Evolutionary conservation across 768 basidiomycete genomes (phyloP), one percentile per base, ranked within the genome.

Genomic region (Leucocoprinus birnbaumii): DNA sequence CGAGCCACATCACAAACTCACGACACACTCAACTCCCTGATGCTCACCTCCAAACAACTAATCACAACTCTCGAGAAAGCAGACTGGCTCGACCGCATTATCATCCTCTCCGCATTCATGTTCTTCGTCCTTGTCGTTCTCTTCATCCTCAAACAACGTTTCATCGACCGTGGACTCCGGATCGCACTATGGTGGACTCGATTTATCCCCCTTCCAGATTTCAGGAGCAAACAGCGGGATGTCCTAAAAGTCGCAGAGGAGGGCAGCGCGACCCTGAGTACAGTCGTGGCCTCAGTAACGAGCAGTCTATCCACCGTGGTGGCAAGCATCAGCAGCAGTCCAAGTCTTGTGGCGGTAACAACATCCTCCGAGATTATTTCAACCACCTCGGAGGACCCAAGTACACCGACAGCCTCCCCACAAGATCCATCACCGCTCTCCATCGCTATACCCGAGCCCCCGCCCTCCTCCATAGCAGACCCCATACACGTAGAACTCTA

Each of bases 141-240:
- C 22, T 95, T 91, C 62, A 88, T 99, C 60, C 63, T 98, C 63
- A 93, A 97, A 70, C 86, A 94, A 55, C 81, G 97, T 14, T 72
- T 98, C 45, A 60, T 98, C 34, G 91, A 96, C 66, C 82, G 85
- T 34, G 84, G 89, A 2, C 58, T 96, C 22, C 77, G 86, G 19
- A 76, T 95, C 3, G 89, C 89, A 0, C 85, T 94, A 49, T 95
- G 89, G 87, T 96, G 94, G 91, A 89, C 87, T 40, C 76, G 82
- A 37, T 89, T 89, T 52, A 53, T 91, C 0, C 90, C 90, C 9
- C 47, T 48, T 26, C 54, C 47, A 9, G 22, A 71, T 72, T 65
- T 76, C 77, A 62, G 71, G 34, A 66, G 66, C 13, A 73, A 78
- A 38, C 66, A 65, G 24, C 62, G 3, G 19, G 35, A 62, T 26